Evolutionary conservation across 1,284 basidiomycete species (phyloP).

Genomic region (Bondarzewia mesenterica): DNA sequence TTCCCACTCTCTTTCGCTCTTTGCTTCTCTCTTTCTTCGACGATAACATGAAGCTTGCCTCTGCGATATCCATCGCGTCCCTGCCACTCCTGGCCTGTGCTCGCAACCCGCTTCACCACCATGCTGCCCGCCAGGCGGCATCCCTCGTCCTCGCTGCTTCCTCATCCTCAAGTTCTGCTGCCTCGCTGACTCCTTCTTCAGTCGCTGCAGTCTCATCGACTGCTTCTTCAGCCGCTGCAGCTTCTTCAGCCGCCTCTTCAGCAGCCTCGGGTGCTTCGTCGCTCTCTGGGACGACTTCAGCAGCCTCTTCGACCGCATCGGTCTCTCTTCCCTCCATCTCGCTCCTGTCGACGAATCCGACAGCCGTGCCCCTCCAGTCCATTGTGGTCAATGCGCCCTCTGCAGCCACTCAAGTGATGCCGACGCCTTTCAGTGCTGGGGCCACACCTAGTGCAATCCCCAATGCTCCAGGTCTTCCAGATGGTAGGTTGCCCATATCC

Average conservation of each 20-base stretch:
- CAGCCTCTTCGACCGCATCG: constrained; percentile 11
- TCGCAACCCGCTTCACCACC: constrained; percentile 14
- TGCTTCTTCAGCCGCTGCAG: constrained; percentile 7
- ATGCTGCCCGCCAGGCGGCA: constrained; percentile 22
- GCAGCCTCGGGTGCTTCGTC: constrained; percentile 3
- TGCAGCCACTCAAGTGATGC: constrained; percentile 31
- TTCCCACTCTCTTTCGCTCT: constrained; percentile 13
- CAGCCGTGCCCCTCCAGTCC: constrained; percentile 42
- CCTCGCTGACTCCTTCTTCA: constrained; percentile 9
- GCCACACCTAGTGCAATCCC: constrained; percentile 33
- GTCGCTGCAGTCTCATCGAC: constrained; percentile 9
- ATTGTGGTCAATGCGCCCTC: constrained; percentile 34
- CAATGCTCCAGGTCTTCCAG: constrained; percentile 44
- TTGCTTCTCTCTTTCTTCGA: constrained; percentile 13
- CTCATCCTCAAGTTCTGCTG: constrained; percentile 20
- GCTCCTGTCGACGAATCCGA: constrained; percentile 49
- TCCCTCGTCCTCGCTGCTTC: constrained; percentile 23
- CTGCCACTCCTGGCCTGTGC: constrained; percentile 24
- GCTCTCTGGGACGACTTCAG: constrained; percentile 5
- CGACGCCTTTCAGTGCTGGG: constrained; percentile 33
- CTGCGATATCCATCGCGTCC: constrained; percentile 21
- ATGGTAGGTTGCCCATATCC: too few species aligned
- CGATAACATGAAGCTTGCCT: constrained; percentile 33
- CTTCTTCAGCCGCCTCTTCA: constrained; percentile 3
- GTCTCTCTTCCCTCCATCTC: constrained; percentile 24